Conservation (phyloP, 2,329 filamentous ascomycete genomes). For the Scopulariopsis brevicaulis region DNA sequence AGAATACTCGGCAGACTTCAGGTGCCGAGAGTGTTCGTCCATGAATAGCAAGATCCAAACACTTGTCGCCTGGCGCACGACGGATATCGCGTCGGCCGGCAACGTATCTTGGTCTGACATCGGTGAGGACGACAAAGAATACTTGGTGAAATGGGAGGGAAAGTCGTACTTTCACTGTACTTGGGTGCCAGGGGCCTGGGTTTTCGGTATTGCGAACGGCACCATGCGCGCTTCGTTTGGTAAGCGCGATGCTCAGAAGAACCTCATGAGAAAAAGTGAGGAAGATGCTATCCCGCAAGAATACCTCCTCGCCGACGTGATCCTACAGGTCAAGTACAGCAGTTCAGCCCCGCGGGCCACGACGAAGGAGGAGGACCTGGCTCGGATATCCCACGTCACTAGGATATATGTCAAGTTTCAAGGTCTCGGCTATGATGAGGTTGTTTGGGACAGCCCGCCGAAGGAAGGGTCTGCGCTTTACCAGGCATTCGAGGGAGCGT, state of each 20-base stretch:
- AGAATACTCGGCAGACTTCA: slow-evolving; percentile 66
- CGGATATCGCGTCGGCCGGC: slow-evolving; percentile 9
- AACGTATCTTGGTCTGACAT: slow-evolving; percentile 22
- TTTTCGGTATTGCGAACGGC: slow-evolving; percentile 56
- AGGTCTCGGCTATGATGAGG: slow-evolving; percentile 81
- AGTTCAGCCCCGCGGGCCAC: slow-evolving; percentile 33
- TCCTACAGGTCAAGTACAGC: slow-evolving; percentile 63
- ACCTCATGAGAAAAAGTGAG: slow-evolving; percentile 51
- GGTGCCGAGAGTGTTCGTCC: slow-evolving; percentile 66
- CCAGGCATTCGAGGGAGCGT: slow-evolving; percentile 71
- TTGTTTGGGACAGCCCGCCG: slow-evolving; percentile 81
- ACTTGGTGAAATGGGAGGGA: slow-evolving; percentile 78
- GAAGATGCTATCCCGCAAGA: slow-evolving; percentile 82
- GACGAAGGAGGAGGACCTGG: slow-evolving; percentile 58
- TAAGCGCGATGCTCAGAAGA: slow-evolving; percentile 52
- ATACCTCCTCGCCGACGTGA: slow-evolving; percentile 73
- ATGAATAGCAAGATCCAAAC: slow-evolving; percentile 56
- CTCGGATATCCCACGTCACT: slow-evolving; percentile 59
- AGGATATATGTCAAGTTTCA: slow-evolving; percentile 82
- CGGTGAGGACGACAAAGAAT: slow-evolving; percentile 64
- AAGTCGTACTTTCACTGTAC: slow-evolving; percentile 70
- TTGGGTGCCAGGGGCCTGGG: slow-evolving; percentile 88
- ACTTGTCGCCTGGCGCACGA: slow-evolving; percentile 83
- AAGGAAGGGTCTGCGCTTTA: slow-evolving; percentile 53
- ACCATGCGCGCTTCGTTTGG: slow-evolving; percentile 65